Evolutionary conservation across 495 filamentous ascomycete genomes (phyloP).

Genomic region (Penicillium crystallinum): DNA sequence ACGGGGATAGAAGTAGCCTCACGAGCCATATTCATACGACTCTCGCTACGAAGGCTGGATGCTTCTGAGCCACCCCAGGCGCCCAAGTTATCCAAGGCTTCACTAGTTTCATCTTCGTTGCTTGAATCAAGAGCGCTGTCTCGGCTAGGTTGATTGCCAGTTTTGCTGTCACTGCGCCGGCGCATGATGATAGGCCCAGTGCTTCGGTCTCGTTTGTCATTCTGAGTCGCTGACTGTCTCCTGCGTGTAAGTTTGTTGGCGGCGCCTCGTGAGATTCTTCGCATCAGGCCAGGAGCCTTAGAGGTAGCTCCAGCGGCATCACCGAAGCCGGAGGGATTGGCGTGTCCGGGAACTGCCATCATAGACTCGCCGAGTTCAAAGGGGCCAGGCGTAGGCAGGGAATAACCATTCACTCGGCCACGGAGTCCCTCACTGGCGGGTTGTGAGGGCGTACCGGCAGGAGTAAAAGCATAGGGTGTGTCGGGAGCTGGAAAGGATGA

Average conservation of each 20-base stretch:
- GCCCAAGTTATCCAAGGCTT: slow-evolving; percentile 41
- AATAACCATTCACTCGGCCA: slow-evolving; percentile 35
- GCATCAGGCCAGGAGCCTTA: slow-evolving; percentile 56
- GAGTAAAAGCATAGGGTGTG: slow-evolving; percentile 41
- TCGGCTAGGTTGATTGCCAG: slow-evolving; percentile 52
- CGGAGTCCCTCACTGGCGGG: slow-evolving; percentile 46
- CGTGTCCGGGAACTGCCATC: slow-evolving; percentile 37
- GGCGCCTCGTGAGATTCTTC: slow-evolving; percentile 61
- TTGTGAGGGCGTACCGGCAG: slow-evolving; percentile 47
- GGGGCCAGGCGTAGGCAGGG: slow-evolving; percentile 35
- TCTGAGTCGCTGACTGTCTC: slow-evolving; percentile 65
- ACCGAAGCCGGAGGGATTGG: slow-evolving; percentile 32
- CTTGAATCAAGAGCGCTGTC: slow-evolving; percentile 45
- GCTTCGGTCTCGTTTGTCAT: slow-evolving; percentile 75
- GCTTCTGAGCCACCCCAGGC: slow-evolving; percentile 36
- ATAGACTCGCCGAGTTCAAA: slow-evolving; percentile 54
- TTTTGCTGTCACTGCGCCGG: slow-evolving; percentile 81
- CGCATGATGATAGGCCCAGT: slow-evolving; percentile 84
- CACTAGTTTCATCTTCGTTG: slow-evolving; percentile 62
- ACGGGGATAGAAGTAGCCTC: slow-evolving; percentile 15
- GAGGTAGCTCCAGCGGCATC: slow-evolving; percentile 49
- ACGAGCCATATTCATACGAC: slow-evolving; percentile 25
- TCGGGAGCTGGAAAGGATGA: slow-evolving; percentile 26
- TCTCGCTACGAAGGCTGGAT: slow-evolving; percentile 37
- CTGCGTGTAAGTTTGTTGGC: slow-evolving; percentile 58